Base-by-base conservation (phyloP, 306 rosid species). In the Quercus glauca region DNA sequence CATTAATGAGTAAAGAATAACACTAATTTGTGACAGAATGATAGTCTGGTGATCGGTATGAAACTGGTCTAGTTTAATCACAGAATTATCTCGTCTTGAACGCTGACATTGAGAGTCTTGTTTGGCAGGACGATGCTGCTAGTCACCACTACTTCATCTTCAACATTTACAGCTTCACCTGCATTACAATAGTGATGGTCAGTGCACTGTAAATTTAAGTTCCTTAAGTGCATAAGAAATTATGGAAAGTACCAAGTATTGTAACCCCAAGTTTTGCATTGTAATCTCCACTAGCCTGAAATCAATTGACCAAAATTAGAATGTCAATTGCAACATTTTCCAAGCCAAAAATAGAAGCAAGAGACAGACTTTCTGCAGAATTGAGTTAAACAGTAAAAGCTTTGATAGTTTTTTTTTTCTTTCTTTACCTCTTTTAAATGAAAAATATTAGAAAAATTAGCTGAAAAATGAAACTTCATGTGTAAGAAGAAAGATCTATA, bases 111-210 rank as follows among this genome's bases (percentile, higher is more conserved):
- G 86, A 95, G 90, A 29, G 98, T 91, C 84, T 95, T 95, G 64
- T 95, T 85, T 28, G 98, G 99, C 71, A 95, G 98, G 80, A 93
- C 94, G 64, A 93, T 89, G 89, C 99, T 91, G 78, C 89, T 93
- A 41, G 87, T 87, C 65, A 95, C 93, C 83, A 93, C 98, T 1
- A 95, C 96, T 83, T 95, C 99, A 75, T 95, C 99, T 85, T 95
- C 99, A 57, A 95, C 98, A 0, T 67, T 77, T 56, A 91, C 99
- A 69, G 95, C 91, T 86, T 95, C 97, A 80, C 98, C 99, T 95
- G 92, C 57, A 84, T 57, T 63, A 9, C 74, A 78, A 5, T 80
- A 80, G 58, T 25, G 45, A 21, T 23, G 25, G 25, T 43, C 55
- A 57, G 37, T 35, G 28, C 45, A 41, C 45, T 6, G 35, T 71